These are phyloP conservation scores for Naumovozyma castellii DNA, from an alignment of 805 yeast species.

Conservation along the genomic window DNA sequence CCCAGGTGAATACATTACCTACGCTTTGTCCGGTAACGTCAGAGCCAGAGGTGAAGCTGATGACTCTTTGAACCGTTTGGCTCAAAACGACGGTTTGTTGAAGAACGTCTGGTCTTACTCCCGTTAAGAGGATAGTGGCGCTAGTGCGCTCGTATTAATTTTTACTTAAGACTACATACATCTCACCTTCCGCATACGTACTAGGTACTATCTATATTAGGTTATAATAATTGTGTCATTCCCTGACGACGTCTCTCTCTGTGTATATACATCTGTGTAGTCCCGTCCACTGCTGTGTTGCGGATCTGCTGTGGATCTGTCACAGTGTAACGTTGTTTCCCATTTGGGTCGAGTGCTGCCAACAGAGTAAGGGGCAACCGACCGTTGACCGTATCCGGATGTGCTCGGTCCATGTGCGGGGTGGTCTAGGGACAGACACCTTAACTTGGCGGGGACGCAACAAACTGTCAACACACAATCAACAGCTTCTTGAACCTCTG, in stretches of 20 bases:
- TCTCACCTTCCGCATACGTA: background rate
- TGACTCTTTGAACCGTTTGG: constrained; percentile 97
- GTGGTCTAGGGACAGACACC: too few relatives aligned
- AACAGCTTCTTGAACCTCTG: too few relatives aligned
- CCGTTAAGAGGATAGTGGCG: constrained; percentile 44
- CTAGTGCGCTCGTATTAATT: too few relatives aligned
- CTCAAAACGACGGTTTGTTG: constrained; percentile 96
- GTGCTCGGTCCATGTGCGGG: too few relatives aligned
- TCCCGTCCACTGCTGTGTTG: background rate
- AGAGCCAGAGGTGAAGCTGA: constrained; percentile 99
- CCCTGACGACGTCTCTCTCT: background rate
- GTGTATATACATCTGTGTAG: background rate
- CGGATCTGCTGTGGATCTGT: too few relatives aligned
- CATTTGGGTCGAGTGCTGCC: background rate
- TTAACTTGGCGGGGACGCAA: too few relatives aligned
- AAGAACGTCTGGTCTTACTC: constrained; percentile 93
- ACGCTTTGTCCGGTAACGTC: constrained; percentile 94
- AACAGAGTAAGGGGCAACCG: background rate
- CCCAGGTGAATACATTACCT: constrained; percentile 83
- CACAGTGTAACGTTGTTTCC: too few relatives aligned
- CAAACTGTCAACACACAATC: too few relatives aligned
- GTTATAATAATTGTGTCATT: background rate
- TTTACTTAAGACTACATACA: too few relatives aligned
- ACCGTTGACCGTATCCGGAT: too few relatives aligned
- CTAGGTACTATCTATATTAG: background rate